Evolutionary conservation across 1,139 yeast species (phyloP), one percentile per base, ranked within the genome.

Genomic region (Kodamaea fungicola): DNA sequence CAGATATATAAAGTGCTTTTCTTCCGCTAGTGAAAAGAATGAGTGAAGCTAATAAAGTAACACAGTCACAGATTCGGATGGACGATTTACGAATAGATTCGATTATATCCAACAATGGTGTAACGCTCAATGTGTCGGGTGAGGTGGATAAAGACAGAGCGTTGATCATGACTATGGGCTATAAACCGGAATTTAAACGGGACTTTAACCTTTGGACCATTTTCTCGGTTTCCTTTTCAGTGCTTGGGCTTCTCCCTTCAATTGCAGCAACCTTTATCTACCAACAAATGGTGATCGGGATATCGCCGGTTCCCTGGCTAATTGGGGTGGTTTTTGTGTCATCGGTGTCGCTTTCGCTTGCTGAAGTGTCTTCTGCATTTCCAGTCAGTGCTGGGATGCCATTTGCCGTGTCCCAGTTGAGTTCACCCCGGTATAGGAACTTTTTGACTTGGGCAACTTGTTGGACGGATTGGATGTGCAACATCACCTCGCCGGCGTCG

Each of bases 181-280:
- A 83, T 55, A 80, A 80, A 52, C 86, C 78, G 47, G 90, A 83
- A 52, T 78, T 83, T 56, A 77, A 77, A 51, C 76, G 92, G 55
- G 87, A 83, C 46, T 79, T 80, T 44, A 71, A 78, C 4, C 54
- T 79, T 21, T 72, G 78, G 65, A 71, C 85, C 4, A 74, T 83
- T 1, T 75, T 83, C 43, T 77, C 82, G 30, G 86, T 82, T 22
- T 80, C 88, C 9, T 83, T 83, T 59, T 77, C 86, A n/a, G 86
- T 83, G 37, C 68, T 83, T 52, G 86, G 89, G 6, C 65, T 83
- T 39, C 67, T 83, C 39, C 90, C 92, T 2, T 81, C 88, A 8
- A 77, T 83, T 45, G 84, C 74, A 32, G 78, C 80, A 27, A 74
- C 75, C 42, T 70, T 72, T 49, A 67, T 68, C 57, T 77, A 77